These are phyloP conservation scores for Colletotrichum sp. DNA, from an alignment of 2,329 filamentous ascomycete species.

Conservation along the genomic window DNA sequence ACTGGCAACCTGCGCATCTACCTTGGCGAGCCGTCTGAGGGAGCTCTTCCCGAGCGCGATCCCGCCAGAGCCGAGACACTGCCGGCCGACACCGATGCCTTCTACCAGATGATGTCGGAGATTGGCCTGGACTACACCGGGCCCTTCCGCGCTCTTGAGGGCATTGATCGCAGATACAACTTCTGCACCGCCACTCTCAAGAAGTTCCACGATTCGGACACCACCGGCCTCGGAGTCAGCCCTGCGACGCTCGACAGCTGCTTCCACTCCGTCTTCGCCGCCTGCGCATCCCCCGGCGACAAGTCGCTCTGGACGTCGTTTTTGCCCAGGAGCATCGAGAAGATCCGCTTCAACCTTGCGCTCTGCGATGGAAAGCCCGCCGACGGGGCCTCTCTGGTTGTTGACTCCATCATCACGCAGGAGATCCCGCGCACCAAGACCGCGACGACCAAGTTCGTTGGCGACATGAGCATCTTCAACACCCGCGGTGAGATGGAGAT, in stretches of 20 bases:
- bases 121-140: constrained; percentile 25
- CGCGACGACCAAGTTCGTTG: constrained; percentile 33
- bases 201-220: constrained; percentile 29
- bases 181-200: constrained; percentile 15
- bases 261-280: constrained; percentile 38
- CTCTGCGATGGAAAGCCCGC: background rate
- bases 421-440: constrained; percentile 26
- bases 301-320: constrained; percentile 35
- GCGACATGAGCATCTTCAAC: constrained; percentile 41
- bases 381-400: constrained; percentile 23
- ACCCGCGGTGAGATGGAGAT: constrained; percentile 33
- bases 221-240: constrained; percentile 31
- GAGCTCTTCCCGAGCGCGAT: constrained; percentile 20
- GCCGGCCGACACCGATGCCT: constrained; percentile 24
- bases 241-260: constrained; percentile 37
- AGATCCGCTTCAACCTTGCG: constrained; percentile 21
- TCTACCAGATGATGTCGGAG: constrained; percentile 22
- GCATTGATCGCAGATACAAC: constrained; percentile 20
- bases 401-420: constrained; percentile 36
- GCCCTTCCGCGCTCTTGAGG: constrained; percentile 22
- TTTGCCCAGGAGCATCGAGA: constrained; percentile 32
- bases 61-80: constrained; percentile 21
- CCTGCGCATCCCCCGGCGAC: constrained; percentile 36
- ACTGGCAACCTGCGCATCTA: constrained; percentile 24
- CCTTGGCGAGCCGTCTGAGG: constrained; percentile 22